phyloP scores from a whole-genome alignment of 2,329 filamentous ascomycete genomes.

The Xylaria sp. region DNA sequence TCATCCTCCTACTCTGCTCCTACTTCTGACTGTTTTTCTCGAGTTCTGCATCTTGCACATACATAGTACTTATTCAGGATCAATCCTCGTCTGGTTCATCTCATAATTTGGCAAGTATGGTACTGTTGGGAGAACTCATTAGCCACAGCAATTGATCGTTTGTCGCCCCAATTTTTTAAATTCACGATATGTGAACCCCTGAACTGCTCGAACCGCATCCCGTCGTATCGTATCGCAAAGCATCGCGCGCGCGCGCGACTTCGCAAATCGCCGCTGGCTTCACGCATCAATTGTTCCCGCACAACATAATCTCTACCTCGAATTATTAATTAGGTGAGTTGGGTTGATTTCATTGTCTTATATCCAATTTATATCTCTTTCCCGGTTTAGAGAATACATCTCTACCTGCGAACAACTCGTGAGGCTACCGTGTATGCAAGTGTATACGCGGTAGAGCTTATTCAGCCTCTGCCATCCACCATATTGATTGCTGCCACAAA shows the following conservation, averaged over 20 bases:
- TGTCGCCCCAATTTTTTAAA: constrained; percentile 3
- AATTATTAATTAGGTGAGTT: constrained; percentile 21
- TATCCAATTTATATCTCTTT: background rate
- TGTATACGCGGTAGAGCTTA: background rate
- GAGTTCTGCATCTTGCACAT: background rate
- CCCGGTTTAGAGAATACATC: background rate
- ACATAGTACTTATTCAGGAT: background rate
- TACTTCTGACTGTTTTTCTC: background rate
- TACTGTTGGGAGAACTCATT: constrained; percentile 2
- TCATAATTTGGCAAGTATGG: constrained; percentile 1
- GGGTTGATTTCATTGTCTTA: background rate
- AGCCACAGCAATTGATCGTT: constrained; percentile 8
- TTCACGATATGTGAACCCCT: constrained; percentile 33
- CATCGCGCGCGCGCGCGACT: constrained; percentile 20
- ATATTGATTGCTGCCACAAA: background rate
- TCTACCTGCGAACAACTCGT: background rate
- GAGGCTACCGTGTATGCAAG: background rate
- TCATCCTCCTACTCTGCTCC: background rate
- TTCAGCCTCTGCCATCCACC: constrained; percentile 10
- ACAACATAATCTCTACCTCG: background rate
- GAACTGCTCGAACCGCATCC: constrained; percentile 19
- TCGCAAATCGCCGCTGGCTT: constrained; percentile 16
- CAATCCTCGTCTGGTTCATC: background rate
- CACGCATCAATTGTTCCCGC: background rate
- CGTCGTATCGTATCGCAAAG: constrained; percentile 7